These are phyloP conservation scores for Entomortierella lignicola DNA, from an alignment of 192 early-diverging fungal species.

Conservation along the genomic window DNA sequence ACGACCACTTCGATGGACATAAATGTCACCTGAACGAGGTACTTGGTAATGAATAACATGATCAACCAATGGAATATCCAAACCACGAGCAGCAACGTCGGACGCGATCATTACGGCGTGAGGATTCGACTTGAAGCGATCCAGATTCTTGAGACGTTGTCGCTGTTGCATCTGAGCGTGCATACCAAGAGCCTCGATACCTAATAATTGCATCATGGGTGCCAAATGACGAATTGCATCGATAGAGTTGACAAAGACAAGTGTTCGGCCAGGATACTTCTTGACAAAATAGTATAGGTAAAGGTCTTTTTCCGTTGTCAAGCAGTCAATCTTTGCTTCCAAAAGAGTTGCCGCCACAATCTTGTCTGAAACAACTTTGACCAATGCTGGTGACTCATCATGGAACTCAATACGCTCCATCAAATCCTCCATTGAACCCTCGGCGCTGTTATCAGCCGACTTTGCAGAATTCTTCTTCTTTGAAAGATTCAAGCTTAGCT, in stretches of 20 bases:
- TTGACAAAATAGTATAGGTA: constrained; percentile 90
- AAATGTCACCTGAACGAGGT: constrained; percentile 92
- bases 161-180: constrained; percentile 98
- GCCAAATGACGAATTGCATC: constrained; percentile 90
- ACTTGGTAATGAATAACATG: constrained; percentile 97
- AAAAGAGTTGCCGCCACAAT: constrained; percentile 76
- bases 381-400: constrained; percentile 76
- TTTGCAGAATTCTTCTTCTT: constrained; percentile 55
- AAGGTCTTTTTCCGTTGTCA: constrained; percentile 84
- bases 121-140: constrained; percentile 79
- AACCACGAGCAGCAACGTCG: constrained; percentile 95
- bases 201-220: constrained; percentile 82
- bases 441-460: constrained; percentile 12
- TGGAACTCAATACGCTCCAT: constrained; percentile 80
- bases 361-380: constrained; percentile 77
- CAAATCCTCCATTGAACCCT: constrained; percentile 72
- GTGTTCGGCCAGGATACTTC: constrained; percentile 87
- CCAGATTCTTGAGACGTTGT: constrained; percentile 93
- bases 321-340: constrained; percentile 90
- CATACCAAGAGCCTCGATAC: constrained; percentile 80
- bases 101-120: constrained; percentile 90
- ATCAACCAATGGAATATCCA: constrained; percentile 94
- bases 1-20: constrained; percentile 94
- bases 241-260: constrained; percentile 97
- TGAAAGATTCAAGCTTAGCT: constrained; percentile 61